Evolutionary conservation across 139 green algal genomes (phyloP).

Genomic region (Chlorokybus atmophyticus): DNA sequence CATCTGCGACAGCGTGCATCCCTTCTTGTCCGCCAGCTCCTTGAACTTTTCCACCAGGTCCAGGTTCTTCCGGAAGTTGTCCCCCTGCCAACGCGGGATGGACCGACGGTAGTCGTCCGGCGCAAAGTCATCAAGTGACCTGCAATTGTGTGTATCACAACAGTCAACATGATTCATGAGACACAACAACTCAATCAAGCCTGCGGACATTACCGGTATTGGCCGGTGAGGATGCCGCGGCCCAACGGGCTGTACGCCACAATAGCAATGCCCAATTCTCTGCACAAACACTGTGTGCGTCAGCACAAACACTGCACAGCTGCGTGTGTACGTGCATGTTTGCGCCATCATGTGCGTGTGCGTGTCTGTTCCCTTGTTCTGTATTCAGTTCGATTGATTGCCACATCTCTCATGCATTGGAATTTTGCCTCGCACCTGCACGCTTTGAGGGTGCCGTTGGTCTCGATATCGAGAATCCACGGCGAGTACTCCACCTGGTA

Average conservation of each 20-base stretch:
- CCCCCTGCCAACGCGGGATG: conserved; percentile 22
- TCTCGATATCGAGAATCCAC: conserved; percentile 48
- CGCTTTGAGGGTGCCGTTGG: not conserved
- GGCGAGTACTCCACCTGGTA: conserved; percentile 55
- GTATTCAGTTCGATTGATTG: no score
- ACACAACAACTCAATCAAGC: no score
- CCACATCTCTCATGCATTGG: no score
- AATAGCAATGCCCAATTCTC: conserved; percentile 56
- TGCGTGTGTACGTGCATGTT: no score
- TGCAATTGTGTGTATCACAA: no score
- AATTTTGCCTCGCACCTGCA: no score
- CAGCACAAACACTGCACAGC: no score
- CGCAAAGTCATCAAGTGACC: conserved; percentile 11
- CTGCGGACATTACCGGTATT: no score
- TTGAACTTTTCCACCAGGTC: conserved; percentile 42
- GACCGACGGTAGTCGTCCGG: conserved; percentile 28
- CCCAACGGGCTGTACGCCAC: conserved; percentile 54
- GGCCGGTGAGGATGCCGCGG: conserved; percentile 47
- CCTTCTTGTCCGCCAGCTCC: conserved; percentile 41
- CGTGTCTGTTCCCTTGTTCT: no score
- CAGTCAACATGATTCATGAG: no score
- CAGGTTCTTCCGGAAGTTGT: conserved; percentile 43
- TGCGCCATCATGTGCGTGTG: no score
- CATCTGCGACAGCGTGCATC: conserved; percentile 48
- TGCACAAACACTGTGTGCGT: no score